A percentile compares a stretch with the other conserved stretches of the same genome.
Conservation (phyloP, 176 grass and related monocot species). For the Oryza glaberrima region DNA sequence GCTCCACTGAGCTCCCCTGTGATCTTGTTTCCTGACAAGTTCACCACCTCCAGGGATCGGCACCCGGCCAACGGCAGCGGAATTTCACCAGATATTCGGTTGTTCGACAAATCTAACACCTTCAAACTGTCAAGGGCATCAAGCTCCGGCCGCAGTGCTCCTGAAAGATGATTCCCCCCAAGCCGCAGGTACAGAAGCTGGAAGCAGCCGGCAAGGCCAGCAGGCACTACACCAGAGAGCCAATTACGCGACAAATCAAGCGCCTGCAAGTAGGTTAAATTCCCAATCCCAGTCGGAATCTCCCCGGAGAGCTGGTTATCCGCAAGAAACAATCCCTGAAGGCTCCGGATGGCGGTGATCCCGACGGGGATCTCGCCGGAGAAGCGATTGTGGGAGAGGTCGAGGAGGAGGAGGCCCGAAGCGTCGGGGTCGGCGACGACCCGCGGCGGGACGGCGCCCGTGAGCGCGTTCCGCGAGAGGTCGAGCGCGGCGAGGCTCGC, state of each 20-base stretch:
- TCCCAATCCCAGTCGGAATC: conserved; percentile 84
- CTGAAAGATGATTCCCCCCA: conserved; percentile 69
- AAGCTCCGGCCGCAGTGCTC: conserved; percentile 83
- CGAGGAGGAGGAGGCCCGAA: conserved; percentile 61
- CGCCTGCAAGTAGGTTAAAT: conserved; percentile 88
- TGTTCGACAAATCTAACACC: conserved; percentile 74
- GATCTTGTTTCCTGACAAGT: conserved; percentile 80
- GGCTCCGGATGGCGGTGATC: conserved; percentile 68
- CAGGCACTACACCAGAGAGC: conserved; percentile 69
- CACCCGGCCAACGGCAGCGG: conserved; percentile 72
- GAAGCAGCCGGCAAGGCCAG: conserved; percentile 91
- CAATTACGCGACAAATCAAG: conserved; percentile 87
- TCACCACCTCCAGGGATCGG: conserved; percentile 74
- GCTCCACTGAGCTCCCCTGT: conserved; percentile 71
- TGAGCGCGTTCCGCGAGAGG: conserved; percentile 67
- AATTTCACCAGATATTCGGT: conserved; percentile 70
- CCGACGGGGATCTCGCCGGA: conserved; percentile 69
- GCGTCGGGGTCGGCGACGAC: conserved; percentile 65
- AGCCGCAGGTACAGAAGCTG: conserved; percentile 85
- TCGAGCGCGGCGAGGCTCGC: conserved; percentile 71
- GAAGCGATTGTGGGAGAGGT: conserved; percentile 74
- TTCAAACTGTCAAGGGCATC: conserved; percentile 84
- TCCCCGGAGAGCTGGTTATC: conserved; percentile 70
- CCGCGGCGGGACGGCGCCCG: conserved; percentile 61
- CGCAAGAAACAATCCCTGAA: conserved; percentile 84